phyloP scores from a whole-genome alignment of 2,329 filamentous ascomycete species.

The Boeremia exigua region DNA sequence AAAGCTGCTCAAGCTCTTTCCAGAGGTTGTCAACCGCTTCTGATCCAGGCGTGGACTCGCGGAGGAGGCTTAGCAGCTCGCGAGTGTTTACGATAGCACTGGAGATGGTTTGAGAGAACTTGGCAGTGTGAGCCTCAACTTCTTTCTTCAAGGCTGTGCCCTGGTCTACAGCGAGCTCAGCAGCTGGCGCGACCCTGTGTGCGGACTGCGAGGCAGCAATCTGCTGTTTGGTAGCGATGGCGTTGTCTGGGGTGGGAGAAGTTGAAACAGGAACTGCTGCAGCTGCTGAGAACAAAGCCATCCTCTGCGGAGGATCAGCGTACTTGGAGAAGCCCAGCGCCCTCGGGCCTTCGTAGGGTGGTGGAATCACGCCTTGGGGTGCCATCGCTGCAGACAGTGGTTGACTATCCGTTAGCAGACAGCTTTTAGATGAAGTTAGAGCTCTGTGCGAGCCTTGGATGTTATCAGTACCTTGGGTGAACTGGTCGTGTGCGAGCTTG shows the following conservation, averaged over 20 bases:
- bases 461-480: not conserved
- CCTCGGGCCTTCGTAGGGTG: constrained; percentile 15
- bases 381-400: not conserved
- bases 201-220: constrained; percentile 18
- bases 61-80: constrained; percentile 33
- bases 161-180: constrained; percentile 34
- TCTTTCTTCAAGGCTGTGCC: constrained; percentile 27
- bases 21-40: constrained; percentile 30
- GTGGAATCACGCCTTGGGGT: not conserved
- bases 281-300: constrained; percentile 9
- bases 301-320: constrained; percentile 20
- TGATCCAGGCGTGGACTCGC: constrained; percentile 21
- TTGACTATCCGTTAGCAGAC: not conserved
- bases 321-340: constrained; percentile 27
- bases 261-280: constrained; percentile 8
- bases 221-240: constrained; percentile 37
- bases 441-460: not conserved
- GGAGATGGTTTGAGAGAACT: constrained; percentile 27
- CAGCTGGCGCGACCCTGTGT: constrained; percentile 4
- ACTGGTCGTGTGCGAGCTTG: not conserved
- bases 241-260: constrained; percentile 4
- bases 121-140: constrained; percentile 25
- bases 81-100: constrained; percentile 25
- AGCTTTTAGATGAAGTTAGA: not conserved
- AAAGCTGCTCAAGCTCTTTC: constrained; percentile 36